Percentiles rank a stretch among this genome's conserved stretches.
Evolutionary conservation across 257 asterid species (phyloP).

Genomic region (Misopates orontium): DNA sequence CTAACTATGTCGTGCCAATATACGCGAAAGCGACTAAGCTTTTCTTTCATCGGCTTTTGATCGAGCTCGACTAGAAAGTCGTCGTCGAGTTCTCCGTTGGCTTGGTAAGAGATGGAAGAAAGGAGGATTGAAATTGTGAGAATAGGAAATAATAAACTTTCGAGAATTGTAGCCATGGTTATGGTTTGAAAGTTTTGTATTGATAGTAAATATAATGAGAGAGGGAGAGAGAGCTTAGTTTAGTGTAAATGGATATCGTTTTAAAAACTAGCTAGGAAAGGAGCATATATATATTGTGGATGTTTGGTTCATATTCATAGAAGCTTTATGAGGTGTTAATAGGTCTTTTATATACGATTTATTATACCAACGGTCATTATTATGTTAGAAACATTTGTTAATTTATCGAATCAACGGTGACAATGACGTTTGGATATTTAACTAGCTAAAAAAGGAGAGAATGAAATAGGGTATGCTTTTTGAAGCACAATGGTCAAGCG

Average conservation of each 20-base stretch:
- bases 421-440: too few species aligned
- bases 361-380: too few species aligned
- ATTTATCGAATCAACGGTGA: too few species aligned
- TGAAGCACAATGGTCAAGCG: too few species aligned
- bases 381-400: too few species aligned
- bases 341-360: too few species aligned
- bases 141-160: constrained; percentile 20
- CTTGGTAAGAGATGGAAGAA: background rate
- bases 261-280: too few species aligned
- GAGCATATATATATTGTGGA: too few species aligned
- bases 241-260: background rate
- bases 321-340: too few species aligned
- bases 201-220: background rate
- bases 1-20: constrained; percentile 51
- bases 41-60: constrained; percentile 29
- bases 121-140: constrained; percentile 30
- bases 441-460: too few species aligned
- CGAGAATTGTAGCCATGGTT: constrained; percentile 35
- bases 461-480: too few species aligned
- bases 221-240: background rate
- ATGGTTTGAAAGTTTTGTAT: background rate
- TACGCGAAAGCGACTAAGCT: constrained; percentile 37
- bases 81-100: constrained; percentile 24
- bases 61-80: constrained; percentile 29
- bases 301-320: too few species aligned